Conservation (phyloP, 1,284 basidiomycete species). For the Grifola frondosa region DNA sequence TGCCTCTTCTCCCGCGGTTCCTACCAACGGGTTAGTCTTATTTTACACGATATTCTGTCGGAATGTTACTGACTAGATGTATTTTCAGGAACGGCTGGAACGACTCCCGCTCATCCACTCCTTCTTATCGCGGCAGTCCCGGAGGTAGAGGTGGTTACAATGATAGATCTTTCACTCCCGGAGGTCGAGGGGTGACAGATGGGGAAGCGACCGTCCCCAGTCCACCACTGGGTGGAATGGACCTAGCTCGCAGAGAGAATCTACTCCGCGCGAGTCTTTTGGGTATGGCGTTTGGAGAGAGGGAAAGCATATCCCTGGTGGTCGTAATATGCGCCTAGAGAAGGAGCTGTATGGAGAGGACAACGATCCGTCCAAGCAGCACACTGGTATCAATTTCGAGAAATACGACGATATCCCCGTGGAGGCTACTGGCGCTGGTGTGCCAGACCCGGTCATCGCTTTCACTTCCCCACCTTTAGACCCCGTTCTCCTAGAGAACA, state of each 20-base stretch:
- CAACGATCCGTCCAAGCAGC: slow-evolving; percentile 80
- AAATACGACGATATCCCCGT: slow-evolving; percentile 99
- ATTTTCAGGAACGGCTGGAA: slow-evolving; percentile 64
- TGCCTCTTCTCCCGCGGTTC: slow-evolving; percentile 53
- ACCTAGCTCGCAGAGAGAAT: slow-evolving; percentile 37
- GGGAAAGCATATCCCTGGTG: slow-evolving; percentile 81
- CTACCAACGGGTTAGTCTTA: slow-evolving; percentile 49
- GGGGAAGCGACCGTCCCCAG: slow-evolving; percentile 40
- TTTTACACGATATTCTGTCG: slow-evolving; percentile 9
- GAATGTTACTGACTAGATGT: slow-evolving; percentile 12
- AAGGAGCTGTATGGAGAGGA: slow-evolving; percentile 95
- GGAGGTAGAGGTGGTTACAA: slow-evolving; percentile 43
- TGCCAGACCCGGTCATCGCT: slow-evolving; percentile 88
- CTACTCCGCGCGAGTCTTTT: slow-evolving; percentile 49
- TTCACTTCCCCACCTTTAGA: slow-evolving; percentile 93
- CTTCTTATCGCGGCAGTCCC: slow-evolving; percentile 49
- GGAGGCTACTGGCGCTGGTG: slow-evolving; percentile 94
- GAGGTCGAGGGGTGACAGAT: slow-evolving; percentile 46
- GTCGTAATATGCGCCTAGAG: slow-evolving; percentile 84
- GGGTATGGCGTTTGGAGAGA: slow-evolving; percentile 90
- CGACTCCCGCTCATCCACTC: slow-evolving; percentile 63
- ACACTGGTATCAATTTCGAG: slow-evolving; percentile 99
- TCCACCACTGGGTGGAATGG: slow-evolving; percentile 40
- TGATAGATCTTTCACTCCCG: slow-evolving; percentile 48
- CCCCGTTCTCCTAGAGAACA: slow-evolving; percentile 93